Conservation (phyloP, 352 stramenopile species). For the Bremia lactucae region DNA sequence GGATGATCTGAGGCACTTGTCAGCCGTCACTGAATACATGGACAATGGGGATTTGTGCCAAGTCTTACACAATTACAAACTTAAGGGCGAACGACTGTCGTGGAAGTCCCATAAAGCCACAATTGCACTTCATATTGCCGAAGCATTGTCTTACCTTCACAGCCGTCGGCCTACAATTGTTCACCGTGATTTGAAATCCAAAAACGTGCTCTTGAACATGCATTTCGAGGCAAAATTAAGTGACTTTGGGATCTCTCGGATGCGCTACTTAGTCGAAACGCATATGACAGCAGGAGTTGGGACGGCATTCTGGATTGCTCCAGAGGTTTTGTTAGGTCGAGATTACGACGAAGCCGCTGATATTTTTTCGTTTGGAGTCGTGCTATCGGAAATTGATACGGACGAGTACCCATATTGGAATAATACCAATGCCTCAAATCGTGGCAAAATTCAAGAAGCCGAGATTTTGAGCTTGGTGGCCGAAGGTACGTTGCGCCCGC, state of each 20-base stretch:
- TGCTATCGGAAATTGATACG: slow-evolving; percentile 34
- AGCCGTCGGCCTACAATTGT: slow-evolving; percentile 31
- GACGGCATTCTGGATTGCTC: slow-evolving; percentile 29
- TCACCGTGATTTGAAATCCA: slow-evolving; percentile 29
- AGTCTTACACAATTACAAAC: slow-evolving; percentile 27
- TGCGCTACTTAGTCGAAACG: slow-evolving; percentile 22
- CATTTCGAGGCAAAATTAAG: slow-evolving; percentile 52
- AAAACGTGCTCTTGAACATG: slow-evolving; percentile 36
- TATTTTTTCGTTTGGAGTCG: slow-evolving; percentile 31
- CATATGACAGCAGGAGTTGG: slow-evolving; percentile 30
- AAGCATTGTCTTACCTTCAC: slow-evolving; percentile 38
- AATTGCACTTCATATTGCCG: slow-evolving; percentile 36
- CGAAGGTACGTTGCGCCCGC: slow-evolving; percentile 19
- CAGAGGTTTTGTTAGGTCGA: slow-evolving; percentile 21
- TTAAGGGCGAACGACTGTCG: slow-evolving; percentile 15
- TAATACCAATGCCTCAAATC: slow-evolving; percentile 9
- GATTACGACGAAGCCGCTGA: slow-evolving; percentile 32
- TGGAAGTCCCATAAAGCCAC: slow-evolving; percentile 28
- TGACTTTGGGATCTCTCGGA: slow-evolving; percentile 48
- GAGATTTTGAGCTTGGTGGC: slow-evolving; percentile 27
- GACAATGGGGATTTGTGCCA: slow-evolving; percentile 31
- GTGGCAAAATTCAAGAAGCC: slow-evolving; percentile 24
- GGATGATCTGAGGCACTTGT: slow-evolving; percentile 30
- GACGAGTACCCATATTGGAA: slow-evolving; percentile 32
- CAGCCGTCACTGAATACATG: slow-evolving; percentile 39